A percentile compares a stretch with the other conserved stretches of the same genome.
phyloP scores from a whole-genome alignment of 2,329 filamentous ascomycete genomes.

The Akanthomyces muscarius region DNA sequence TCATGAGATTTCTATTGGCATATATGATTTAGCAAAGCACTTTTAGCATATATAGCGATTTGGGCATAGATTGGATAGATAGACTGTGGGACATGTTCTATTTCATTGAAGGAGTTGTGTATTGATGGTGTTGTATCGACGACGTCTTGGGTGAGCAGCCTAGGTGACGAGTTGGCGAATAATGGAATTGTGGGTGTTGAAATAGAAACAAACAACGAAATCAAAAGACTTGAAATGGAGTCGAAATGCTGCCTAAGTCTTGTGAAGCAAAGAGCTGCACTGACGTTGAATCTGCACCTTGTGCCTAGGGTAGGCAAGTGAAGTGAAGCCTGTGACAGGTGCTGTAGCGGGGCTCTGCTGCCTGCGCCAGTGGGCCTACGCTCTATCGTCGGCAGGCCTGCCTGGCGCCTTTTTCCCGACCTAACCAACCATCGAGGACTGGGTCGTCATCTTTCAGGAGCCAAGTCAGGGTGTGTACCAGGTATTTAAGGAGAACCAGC shows the following conservation, averaged over 20 bases:
- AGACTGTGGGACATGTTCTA: conserved; percentile 11
- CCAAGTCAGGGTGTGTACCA: neutral
- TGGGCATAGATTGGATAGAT: conserved; percentile 12
- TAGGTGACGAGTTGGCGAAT: too few relatives aligned
- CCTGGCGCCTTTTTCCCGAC: neutral
- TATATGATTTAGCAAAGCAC: neutral
- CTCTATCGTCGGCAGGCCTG: neutral
- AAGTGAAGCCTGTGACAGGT: neutral
- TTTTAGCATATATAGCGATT: neutral
- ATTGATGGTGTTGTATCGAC: neutral
- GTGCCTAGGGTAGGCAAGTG: too few relatives aligned
- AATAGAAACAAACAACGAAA: neutral
- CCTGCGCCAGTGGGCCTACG: neutral
- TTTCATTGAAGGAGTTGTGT: neutral
- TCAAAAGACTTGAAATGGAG: too few relatives aligned
- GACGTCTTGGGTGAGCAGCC: neutral
- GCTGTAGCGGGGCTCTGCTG: neutral
- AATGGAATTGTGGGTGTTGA: neutral
- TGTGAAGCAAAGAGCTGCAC: too few relatives aligned
- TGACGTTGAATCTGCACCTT: too few relatives aligned
- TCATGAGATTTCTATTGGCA: neutral
- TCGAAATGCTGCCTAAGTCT: too few relatives aligned
- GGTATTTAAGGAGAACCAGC: neutral
- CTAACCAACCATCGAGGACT: neutral
- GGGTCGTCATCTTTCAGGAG: neutral